These are phyloP conservation scores for Fusarium napiforme DNA, from an alignment of 2,329 filamentous ascomycete genomes.

Conservation along the genomic window DNA sequence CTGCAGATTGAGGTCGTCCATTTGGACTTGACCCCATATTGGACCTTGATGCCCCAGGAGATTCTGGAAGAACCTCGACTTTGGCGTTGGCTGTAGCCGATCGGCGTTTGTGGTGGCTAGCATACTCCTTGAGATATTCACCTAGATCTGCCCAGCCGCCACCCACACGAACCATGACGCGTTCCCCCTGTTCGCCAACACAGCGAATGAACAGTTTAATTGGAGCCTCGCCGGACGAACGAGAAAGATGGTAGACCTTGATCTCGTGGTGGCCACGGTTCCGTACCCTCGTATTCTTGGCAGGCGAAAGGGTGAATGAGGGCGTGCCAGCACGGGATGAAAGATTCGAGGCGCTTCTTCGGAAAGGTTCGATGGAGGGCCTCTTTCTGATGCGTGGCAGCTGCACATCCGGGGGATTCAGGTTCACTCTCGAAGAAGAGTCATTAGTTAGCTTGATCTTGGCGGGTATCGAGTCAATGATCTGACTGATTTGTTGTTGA, in stretches of 20 bases:
- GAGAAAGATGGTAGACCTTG: conserved; percentile 90
- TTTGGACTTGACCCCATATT: conserved; percentile 54
- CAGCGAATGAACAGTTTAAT: conserved; percentile 95
- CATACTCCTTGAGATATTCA: conserved; percentile 94
- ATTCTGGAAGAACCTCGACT: conserved; percentile 63
- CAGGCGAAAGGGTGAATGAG: conserved; percentile 76
- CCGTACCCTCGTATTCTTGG: conserved; percentile 61
- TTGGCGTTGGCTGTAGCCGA: conserved; percentile 62
- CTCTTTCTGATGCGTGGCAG: conserved; percentile 59
- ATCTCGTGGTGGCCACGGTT: conserved; percentile 75
- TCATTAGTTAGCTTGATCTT: conserved; percentile 78
- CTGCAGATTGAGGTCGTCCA: conserved; percentile 55
- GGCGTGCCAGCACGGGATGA: conserved; percentile 70
- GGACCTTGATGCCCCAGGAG: conserved; percentile 43
- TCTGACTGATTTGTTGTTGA: conserved; percentile 82
- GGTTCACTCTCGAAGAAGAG: conserved; percentile 56
- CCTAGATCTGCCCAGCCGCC: conserved; percentile 98
- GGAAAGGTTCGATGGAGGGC: conserved; percentile 55
- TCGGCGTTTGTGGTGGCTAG: conserved; percentile 86
- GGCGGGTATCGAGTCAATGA: conserved; percentile 80
- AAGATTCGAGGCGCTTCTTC: conserved; percentile 62
- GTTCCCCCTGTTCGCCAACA: conserved; percentile 88
- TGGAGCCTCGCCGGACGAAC: conserved; percentile 83
- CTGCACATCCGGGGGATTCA: conserved; percentile 69
- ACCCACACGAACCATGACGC: conserved; percentile 97